These are phyloP conservation scores for Hirschioporus abietinus DNA, from an alignment of 768 basidiomycete species.

Conservation along the genomic window DNA sequence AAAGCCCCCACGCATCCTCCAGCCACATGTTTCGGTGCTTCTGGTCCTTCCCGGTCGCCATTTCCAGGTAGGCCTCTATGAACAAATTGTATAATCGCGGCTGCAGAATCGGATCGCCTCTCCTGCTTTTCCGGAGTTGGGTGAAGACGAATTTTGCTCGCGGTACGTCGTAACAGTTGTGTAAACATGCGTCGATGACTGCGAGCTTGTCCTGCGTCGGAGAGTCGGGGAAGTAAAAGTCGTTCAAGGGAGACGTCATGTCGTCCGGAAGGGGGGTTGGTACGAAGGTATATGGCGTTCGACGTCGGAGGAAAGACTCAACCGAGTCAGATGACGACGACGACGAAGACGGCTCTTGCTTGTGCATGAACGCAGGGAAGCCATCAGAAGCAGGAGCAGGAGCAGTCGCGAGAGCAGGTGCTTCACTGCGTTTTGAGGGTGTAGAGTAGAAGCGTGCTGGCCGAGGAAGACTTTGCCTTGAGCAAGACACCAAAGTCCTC, in stretches of 20 bases:
- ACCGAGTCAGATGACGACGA: slow-evolving; percentile 31
- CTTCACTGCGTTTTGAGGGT: slow-evolving; percentile 49
- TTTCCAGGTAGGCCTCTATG: slow-evolving; percentile 55
- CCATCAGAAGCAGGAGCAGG: slow-evolving; percentile 30
- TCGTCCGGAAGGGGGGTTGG: slow-evolving; percentile 62
- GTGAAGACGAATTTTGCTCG: slow-evolving; percentile 75
- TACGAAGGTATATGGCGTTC: slow-evolving; percentile 48
- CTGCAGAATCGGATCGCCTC: slow-evolving; percentile 42
- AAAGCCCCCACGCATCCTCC: slow-evolving; percentile 56
- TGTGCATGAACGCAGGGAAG: slow-evolving; percentile 35
- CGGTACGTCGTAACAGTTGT: slow-evolving; percentile 66
- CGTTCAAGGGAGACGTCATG: slow-evolving; percentile 32
- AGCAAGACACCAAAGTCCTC: slow-evolving; percentile 49
- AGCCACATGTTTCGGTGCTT: slow-evolving; percentile 50
- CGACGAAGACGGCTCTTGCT: slow-evolving; percentile 16
- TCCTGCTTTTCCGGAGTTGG: slow-evolving; percentile 38
- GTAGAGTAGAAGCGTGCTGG: slow-evolving; percentile 69
- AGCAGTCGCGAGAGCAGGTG: slow-evolving; percentile 45
- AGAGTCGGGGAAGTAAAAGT: slow-evolving; percentile 59
- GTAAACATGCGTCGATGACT: slow-evolving; percentile 80
- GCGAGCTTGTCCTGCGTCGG: slow-evolving; percentile 63
- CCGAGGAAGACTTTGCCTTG: slow-evolving; percentile 62
- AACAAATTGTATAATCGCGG: slow-evolving; percentile 56
- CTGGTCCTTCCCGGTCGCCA: slow-evolving; percentile 45
- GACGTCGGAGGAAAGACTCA: slow-evolving; percentile 45